Evolutionary conservation across 148 eudicot genomes (phyloP).

Genomic region (Rhododendron simsii): DNA sequence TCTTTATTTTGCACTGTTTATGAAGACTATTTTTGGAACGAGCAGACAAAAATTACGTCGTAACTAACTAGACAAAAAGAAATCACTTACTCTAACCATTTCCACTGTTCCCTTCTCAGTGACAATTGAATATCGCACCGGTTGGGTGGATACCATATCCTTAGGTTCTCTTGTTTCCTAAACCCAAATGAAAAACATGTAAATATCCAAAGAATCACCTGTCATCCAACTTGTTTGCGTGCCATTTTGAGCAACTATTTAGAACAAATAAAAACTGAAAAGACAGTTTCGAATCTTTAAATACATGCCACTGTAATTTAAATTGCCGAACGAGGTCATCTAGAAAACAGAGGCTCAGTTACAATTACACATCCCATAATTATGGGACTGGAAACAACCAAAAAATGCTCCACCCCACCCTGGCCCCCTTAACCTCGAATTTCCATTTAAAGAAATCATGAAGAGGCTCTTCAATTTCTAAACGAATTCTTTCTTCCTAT

Average conservation of each 20-base stretch:
- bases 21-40: too few relatives aligned
- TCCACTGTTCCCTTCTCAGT: too few relatives aligned
- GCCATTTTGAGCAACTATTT: neutral
- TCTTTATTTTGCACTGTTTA: too few relatives aligned
- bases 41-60: too few relatives aligned
- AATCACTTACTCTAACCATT: too few relatives aligned
- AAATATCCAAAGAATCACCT: neutral
- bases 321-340: neutral
- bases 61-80: too few relatives aligned
- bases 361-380: neutral
- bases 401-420: neutral
- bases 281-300: neutral
- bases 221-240: neutral
- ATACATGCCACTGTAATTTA: neutral
- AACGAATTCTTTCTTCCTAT: neutral
- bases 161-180: neutral
- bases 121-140: too few relatives aligned
- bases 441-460: neutral
- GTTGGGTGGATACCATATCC: neutral
- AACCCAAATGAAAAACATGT: neutral
- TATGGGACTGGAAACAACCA: neutral
- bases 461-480: conserved; percentile 1
- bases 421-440: neutral
- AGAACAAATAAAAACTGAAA: neutral
- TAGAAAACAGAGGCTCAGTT: conserved; percentile 10